Evolutionary conservation across 2,329 filamentous ascomycete genomes (phyloP).

Genomic region (Orbilia ellipsospora): DNA sequence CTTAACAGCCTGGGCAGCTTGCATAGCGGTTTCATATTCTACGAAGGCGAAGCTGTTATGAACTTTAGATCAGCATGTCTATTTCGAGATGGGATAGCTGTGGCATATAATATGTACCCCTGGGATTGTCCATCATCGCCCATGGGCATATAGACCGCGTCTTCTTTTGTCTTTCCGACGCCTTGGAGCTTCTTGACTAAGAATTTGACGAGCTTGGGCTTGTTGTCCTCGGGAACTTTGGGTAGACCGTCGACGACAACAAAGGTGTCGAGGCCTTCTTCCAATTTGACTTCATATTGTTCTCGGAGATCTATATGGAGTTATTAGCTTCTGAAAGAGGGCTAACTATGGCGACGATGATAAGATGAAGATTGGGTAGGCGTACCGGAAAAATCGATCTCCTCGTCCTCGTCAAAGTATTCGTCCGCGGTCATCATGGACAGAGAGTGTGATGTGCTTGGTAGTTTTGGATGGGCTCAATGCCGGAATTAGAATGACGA

Average conservation of each 20-base stretch:
- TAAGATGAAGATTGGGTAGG: slow-evolving; percentile 31
- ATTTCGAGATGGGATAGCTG: neutral
- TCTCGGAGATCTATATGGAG: slow-evolving; percentile 77
- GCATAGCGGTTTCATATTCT: slow-evolving; percentile 89
- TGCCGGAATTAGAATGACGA: neutral
- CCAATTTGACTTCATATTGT: slow-evolving; percentile 93
- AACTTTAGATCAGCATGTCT: neutral
- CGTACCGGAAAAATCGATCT: slow-evolving; percentile 85
- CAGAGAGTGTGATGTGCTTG: neutral
- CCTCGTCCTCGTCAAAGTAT: slow-evolving; percentile 83
- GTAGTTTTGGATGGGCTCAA: neutral
- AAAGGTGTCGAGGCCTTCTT: slow-evolving; percentile 95
- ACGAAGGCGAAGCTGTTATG: slow-evolving; percentile 87
- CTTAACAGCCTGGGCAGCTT: slow-evolving; percentile 89
- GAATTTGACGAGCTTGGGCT: slow-evolving; percentile 95
- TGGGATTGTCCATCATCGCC: slow-evolving; percentile 85
- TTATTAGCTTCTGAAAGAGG: slow-evolving; percentile 59
- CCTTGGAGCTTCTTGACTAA: slow-evolving; percentile 90
- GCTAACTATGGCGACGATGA: slow-evolving; percentile 55
- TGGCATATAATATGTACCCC: slow-evolving; percentile 69
- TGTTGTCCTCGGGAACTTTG: slow-evolving; percentile 86
- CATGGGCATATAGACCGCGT: slow-evolving; percentile 92
- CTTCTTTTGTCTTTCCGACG: slow-evolving; percentile 85
- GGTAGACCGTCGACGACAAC: slow-evolving; percentile 96
- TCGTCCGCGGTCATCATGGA: slow-evolving; percentile 72